Conservation (phyloP, 441 rosid genomes). For the Eutrema salsugineum region DNA sequence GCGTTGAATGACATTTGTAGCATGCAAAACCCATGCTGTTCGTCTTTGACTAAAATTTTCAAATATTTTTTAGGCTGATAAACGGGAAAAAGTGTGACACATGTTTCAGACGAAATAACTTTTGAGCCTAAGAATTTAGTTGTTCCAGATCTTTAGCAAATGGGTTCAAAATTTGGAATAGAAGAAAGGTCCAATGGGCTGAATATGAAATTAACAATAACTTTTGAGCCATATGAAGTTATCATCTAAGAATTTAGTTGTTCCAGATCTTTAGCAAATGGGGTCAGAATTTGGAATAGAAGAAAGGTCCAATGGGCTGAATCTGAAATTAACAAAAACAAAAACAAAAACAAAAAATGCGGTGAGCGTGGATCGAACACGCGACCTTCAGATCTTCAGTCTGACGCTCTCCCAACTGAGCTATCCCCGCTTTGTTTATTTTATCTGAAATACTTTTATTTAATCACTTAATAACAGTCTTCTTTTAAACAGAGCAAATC, state of each 20-base stretch:
- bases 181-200: not conserved
- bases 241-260: not conserved
- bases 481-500: no score
- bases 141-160: not conserved
- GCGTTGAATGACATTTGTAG: not conserved
- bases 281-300: not conserved
- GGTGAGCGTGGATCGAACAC: conserved; percentile 91
- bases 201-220: not conserved
- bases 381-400: conserved; percentile 46
- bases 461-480: no score
- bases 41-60: not conserved
- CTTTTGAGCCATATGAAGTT: no score
- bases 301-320: not conserved
- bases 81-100: not conserved
- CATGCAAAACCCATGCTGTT: not conserved
- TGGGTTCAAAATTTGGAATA: not conserved
- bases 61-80: not conserved
- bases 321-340: no score
- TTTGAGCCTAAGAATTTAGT: not conserved
- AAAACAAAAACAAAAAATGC: conserved; percentile 28
- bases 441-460: no score
- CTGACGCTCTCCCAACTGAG: conserved; percentile 43
- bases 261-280: not conserved
- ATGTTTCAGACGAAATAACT: not conserved
- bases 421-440: conserved; percentile 20